A percentile compares a stretch with the other conserved stretches of the same genome.
Conservation (phyloP, 495 filamentous ascomycete genomes). For the Peziza echinospora region DNA sequence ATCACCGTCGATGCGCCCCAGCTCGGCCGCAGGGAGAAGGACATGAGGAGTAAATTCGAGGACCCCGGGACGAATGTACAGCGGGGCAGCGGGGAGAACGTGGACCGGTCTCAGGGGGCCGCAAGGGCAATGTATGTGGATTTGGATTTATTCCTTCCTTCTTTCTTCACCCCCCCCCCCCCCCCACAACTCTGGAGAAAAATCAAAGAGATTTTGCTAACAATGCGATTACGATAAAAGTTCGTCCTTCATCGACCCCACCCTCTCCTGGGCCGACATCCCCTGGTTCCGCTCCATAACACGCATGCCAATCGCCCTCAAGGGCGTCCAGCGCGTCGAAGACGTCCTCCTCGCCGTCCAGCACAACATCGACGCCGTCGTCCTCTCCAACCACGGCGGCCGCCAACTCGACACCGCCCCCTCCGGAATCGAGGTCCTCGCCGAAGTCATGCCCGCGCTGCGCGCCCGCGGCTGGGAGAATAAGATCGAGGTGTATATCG, state of each 20-base stretch:
- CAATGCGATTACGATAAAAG: too few relatives aligned
- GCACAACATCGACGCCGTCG: constrained; percentile 67
- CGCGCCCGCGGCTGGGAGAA: constrained; percentile 61
- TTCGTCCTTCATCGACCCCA: constrained; percentile 86
- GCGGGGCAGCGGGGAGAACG: constrained; percentile 32
- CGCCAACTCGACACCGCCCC: constrained; percentile 88
- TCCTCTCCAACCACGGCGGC: constrained; percentile 91
- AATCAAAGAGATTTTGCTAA: too few relatives aligned
- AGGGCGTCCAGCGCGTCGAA: constrained; percentile 90
- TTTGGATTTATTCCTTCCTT: too few relatives aligned
- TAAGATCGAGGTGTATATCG: constrained; percentile 73
- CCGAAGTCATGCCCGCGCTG: constrained; percentile 89
- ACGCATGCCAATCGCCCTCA: constrained; percentile 88
- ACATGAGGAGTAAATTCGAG: constrained; percentile 82
- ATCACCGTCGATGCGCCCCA: constrained; percentile 98
- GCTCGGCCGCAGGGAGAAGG: constrained; percentile 81
- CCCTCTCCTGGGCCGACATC: constrained; percentile 78
- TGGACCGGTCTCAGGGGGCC: constrained; percentile 76
- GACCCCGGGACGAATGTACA: constrained; percentile 76
- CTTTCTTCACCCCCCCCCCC: too few relatives aligned
- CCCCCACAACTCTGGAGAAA: too few relatives aligned
- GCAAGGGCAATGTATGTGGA: constrained; percentile 35
- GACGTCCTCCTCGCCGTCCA: constrained; percentile 78
- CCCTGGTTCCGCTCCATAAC: constrained; percentile 87
- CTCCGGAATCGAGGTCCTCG: constrained; percentile 78